Evolutionary conservation across 805 yeast species (phyloP).

Genomic region (Spathaspora girioi): DNA sequence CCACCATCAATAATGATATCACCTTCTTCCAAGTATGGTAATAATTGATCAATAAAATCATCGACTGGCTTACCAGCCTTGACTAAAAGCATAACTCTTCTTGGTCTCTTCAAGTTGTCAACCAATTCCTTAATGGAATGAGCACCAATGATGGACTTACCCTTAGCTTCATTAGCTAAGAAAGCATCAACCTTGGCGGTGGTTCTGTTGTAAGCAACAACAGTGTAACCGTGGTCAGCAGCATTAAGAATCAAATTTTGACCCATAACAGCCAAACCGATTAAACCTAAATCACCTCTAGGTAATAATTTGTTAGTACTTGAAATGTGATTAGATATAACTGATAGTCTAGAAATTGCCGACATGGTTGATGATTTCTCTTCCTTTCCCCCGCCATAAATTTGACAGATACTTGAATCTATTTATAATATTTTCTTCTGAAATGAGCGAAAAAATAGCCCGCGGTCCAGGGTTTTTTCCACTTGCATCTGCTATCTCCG

Average conservation of each 20-base stretch:
- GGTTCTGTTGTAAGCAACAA: slow-evolving; percentile 98
- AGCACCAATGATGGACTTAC: slow-evolving; percentile 93
- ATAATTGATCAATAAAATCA: slow-evolving; percentile 78
- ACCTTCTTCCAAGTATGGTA: slow-evolving; percentile 91
- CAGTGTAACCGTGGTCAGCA: slow-evolving; percentile 98
- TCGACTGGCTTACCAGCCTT: slow-evolving; percentile 98
- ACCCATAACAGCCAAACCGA: slow-evolving; percentile 99
- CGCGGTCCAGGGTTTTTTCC: not conserved
- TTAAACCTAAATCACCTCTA: slow-evolving; percentile 95
- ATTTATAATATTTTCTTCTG: not conserved
- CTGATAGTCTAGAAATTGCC: slow-evolving; percentile 6
- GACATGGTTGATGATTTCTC: not conserved
- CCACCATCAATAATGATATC: slow-evolving; percentile 99
- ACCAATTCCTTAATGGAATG: slow-evolving; percentile 85
- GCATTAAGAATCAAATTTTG: slow-evolving; percentile 95
- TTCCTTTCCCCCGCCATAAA: not conserved
- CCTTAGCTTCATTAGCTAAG: slow-evolving; percentile 93
- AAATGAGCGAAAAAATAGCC: not conserved
- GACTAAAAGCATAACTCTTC: slow-evolving; percentile 90
- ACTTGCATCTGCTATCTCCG: not conserved
- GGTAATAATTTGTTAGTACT: slow-evolving; percentile 19
- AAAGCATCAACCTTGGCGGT: slow-evolving; percentile 93
- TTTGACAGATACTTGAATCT: not conserved
- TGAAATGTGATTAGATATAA: slow-evolving; percentile 4
- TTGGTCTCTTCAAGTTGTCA: slow-evolving; percentile 91